Evolutionary conservation across 2,329 filamentous ascomycete genomes (phyloP).

Genomic region (Neonectria faginata): DNA sequence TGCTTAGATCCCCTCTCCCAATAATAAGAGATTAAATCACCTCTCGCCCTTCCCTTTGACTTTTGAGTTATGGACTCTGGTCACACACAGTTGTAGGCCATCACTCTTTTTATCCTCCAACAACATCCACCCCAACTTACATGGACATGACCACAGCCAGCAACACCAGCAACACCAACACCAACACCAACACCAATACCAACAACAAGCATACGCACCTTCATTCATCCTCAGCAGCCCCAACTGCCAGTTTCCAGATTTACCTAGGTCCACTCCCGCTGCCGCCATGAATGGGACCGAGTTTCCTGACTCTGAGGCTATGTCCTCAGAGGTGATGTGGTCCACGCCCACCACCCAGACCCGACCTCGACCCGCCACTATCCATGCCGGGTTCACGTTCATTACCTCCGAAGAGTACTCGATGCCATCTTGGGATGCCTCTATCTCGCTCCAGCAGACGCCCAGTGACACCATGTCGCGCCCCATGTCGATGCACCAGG

Average conservation of each 20-base stretch:
- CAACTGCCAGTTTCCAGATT: conserved; percentile 61
- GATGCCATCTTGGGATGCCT: conserved; percentile 68
- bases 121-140: conserved; percentile 41
- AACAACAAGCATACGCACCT: conserved; percentile 58
- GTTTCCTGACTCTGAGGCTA: conserved; percentile 61
- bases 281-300: conserved; percentile 63
- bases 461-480: conserved; percentile 65
- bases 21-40: conserved; percentile 42
- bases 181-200: conserved; percentile 49
- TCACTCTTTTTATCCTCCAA: conserved; percentile 41
- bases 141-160: conserved; percentile 38
- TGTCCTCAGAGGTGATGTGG: conserved; percentile 63
- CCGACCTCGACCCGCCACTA: conserved; percentile 67
- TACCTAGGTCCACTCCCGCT: conserved; percentile 56
- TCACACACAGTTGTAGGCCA: conserved; percentile 65
- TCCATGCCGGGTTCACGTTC: conserved; percentile 72
- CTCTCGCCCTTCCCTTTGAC: conserved; percentile 35
- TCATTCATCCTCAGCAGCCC: conserved; percentile 61
- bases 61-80: conserved; percentile 60
- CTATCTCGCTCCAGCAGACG: conserved; percentile 62
- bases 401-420: conserved; percentile 66
- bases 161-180: conserved; percentile 53
- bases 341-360: conserved; percentile 65
- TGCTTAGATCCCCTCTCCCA: conserved; percentile 43
- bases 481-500: conserved; percentile 69